Percentiles rank a stretch among this genome's conserved stretches.
Conservation (phyloP, 73 alveolate genomes). For the Uronychia binucleata region DNA sequence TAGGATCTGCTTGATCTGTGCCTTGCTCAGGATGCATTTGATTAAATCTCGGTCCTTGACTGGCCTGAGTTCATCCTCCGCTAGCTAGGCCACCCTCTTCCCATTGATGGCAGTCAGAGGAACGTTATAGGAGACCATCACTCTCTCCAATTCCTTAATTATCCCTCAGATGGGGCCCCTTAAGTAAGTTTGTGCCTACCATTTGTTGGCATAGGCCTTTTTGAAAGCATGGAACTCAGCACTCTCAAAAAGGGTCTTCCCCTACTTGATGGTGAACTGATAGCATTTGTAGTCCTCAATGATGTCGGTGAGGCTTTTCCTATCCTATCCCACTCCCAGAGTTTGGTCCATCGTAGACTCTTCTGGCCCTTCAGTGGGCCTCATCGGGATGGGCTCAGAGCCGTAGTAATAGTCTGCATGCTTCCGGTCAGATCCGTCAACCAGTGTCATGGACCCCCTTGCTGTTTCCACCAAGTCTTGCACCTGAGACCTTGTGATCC, state of each 20-base stretch:
- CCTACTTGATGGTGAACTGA: slow-evolving; percentile 69
- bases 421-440: not conserved
- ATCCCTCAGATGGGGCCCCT: slow-evolving; percentile 63
- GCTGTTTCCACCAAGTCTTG: not conserved
- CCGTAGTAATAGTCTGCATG: not conserved
- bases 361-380: not conserved
- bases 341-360: not conserved
- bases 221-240: slow-evolving; percentile 68
- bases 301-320: slow-evolving; percentile 42
- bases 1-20: slow-evolving; percentile 28
- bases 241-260: slow-evolving; percentile 51
- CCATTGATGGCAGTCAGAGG: slow-evolving; percentile 70
- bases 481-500: not conserved
- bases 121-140: slow-evolving; percentile 51
- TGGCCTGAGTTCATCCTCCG: slow-evolving; percentile 55
- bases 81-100: slow-evolving; percentile 44
- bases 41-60: slow-evolving; percentile 43
- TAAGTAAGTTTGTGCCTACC: slow-evolving; percentile 18
- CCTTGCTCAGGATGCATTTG: slow-evolving; percentile 23
- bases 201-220: slow-evolving; percentile 57
- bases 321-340: not conserved
- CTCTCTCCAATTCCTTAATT: slow-evolving; percentile 53
- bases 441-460: not conserved
- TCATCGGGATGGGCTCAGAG: not conserved
- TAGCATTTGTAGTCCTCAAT: slow-evolving; percentile 65